Base-by-base conservation (phyloP, 495 filamentous ascomycete genomes). In the Xylaria telfairii region DNA sequence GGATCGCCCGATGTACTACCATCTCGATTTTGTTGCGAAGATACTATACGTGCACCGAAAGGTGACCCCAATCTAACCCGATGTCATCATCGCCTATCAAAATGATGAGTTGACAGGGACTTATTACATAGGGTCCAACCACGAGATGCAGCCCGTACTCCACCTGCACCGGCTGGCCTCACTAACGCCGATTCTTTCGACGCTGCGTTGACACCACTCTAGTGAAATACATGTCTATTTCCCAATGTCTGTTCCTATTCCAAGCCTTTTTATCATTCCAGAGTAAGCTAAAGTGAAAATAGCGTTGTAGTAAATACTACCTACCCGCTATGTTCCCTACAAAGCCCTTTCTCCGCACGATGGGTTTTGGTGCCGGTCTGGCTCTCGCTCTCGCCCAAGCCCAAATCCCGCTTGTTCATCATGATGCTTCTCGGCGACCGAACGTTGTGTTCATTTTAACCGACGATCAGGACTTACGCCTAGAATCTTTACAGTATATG, bases 401-500 rank as follows among this genome's bases (percentile, higher is more conserved):
- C 2, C 73, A 72, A 34, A 30, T 59, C 3, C 71, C 71, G n/a
- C 51, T 67, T 0, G 19, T 56, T 42, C 2, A 4, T 7, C 63
- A 49, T 24, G 24, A 62, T 46, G 24, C 21, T 24, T 69, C 46
- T 56, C 67, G 72, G 15, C 70, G 69, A 47, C 77, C 77, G 0
- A 79, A 79, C 54, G 71, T 79, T 42, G 73, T 91, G 15, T 87
- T 90, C 51, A 78, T 91, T 46, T 76, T 91, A 56, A 89, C 87
- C 2, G 89, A 90, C 70, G 88, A 91, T 67, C 89, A 91, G 72
- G 89, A 91, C 60, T 75, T 84, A 9, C 81, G 85, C 42, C 76
- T 91, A 64, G 79, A 82, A 57, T 89, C 87, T 0, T 44, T 89
- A 3, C 79, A 82, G 0, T 88, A 89, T 65, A 88, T 87, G 76